A percentile compares a stretch with the other conserved stretches of the same genome.
Evolutionary conservation across 1,284 basidiomycete species (phyloP).

Genomic region (Athelia psychrophila): DNA sequence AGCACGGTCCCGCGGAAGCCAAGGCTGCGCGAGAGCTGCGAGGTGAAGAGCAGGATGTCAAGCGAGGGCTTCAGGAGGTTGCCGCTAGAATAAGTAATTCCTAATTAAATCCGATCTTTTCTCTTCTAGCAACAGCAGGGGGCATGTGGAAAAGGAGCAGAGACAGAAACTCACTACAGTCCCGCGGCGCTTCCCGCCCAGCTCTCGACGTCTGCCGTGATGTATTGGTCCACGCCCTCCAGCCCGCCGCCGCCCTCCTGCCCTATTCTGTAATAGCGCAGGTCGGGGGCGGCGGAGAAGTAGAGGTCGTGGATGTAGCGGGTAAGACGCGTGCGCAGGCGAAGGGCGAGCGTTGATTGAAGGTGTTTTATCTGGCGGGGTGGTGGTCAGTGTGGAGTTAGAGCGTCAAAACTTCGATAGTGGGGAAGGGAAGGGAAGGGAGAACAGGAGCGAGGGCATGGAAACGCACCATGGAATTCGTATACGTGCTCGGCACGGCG

Average conservation of each 20-base stretch:
- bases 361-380: slow-evolving; percentile 85
- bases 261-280: slow-evolving; percentile 71
- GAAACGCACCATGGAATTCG: slow-evolving; percentile 89
- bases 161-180: slow-evolving; percentile 69
- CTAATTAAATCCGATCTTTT: slow-evolving; percentile 1
- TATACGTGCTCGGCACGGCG: slow-evolving; percentile 92
- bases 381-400: slow-evolving; percentile 6
- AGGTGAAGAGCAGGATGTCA: slow-evolving; percentile 92
- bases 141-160: no score
- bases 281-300: slow-evolving; percentile 66
- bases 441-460: background rate
- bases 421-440: no score
- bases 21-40: slow-evolving; percentile 84
- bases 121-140: no score
- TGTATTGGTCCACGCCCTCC: slow-evolving; percentile 86
- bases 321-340: slow-evolving; percentile 84
- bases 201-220: slow-evolving; percentile 92
- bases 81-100: slow-evolving; percentile 49
- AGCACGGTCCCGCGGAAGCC: slow-evolving; percentile 80
- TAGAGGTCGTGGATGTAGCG: slow-evolving; percentile 94
- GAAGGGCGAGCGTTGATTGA: slow-evolving; percentile 86
- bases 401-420: background rate
- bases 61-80: slow-evolving; percentile 89
- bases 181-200: slow-evolving; percentile 89
- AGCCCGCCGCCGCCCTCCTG: slow-evolving; percentile 77